A percentile compares a stretch with the other conserved stretches of the same genome.
Evolutionary conservation across 2,329 filamentous ascomycete species (phyloP).

Genomic region (Lachnellula occidentalis): DNA sequence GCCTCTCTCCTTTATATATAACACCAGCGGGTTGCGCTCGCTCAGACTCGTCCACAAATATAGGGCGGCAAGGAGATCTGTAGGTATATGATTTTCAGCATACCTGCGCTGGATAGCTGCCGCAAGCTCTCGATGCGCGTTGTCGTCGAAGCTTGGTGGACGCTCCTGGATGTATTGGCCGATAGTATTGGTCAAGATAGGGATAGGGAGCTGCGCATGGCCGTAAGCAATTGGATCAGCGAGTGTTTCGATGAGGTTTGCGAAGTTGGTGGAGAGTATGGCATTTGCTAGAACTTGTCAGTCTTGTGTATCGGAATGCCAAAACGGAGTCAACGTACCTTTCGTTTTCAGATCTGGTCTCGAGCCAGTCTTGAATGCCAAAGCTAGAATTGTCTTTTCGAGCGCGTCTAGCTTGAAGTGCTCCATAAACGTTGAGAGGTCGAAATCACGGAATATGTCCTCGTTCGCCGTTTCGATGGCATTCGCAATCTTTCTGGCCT

Average conservation of each 20-base stretch:
- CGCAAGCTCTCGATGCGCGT: conserved; percentile 63
- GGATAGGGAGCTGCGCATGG: conserved; percentile 59
- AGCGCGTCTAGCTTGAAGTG: conserved; percentile 91
- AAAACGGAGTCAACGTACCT: conserved; percentile 49
- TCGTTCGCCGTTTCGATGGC: conserved; percentile 86
- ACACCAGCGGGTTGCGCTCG: conserved; percentile 53
- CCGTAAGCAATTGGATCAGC: conserved; percentile 50
- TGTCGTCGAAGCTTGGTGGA: conserved; percentile 76
- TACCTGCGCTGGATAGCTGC: conserved; percentile 56
- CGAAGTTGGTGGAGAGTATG: conserved; percentile 77
- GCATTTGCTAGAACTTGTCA: conserved; percentile 61
- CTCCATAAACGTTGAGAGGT: conserved; percentile 90
- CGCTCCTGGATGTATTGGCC: conserved; percentile 85
- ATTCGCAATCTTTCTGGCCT: conserved; percentile 88
- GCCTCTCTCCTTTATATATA: conserved; percentile 69
- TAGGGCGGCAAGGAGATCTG: conserved; percentile 64
- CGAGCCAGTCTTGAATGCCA: conserved; percentile 80
- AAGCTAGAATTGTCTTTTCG: conserved; percentile 78
- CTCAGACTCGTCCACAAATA: conserved; percentile 63
- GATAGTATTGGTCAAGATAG: conserved; percentile 73
- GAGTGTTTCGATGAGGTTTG: conserved; percentile 71
- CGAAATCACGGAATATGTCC: conserved; percentile 92
- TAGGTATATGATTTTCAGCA: conserved; percentile 57
- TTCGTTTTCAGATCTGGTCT: conserved; percentile 82
- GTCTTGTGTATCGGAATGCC: neutral